phyloP scores from a whole-genome alignment of 768 basidiomycete genomes.

The Agaricus blazei region DNA sequence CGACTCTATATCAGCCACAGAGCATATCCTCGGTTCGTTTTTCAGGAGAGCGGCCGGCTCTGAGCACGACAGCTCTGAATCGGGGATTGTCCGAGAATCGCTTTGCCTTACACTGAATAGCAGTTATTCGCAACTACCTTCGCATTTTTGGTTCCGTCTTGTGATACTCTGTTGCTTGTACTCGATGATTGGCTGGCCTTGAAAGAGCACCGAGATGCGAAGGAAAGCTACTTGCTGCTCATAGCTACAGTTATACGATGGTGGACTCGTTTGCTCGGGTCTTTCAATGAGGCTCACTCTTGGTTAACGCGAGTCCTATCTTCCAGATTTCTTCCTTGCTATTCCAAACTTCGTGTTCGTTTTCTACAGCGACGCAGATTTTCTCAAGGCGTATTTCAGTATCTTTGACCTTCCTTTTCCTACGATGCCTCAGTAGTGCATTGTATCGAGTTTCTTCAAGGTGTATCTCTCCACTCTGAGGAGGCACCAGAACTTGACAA shows the following conservation, averaged over 20 bases:
- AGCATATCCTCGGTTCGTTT: constrained; percentile 48
- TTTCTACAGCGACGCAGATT: background rate
- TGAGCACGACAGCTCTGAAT: constrained; percentile 62
- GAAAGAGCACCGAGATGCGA: constrained; percentile 40
- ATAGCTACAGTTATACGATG: constrained; percentile 89
- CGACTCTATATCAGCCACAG: constrained; percentile 59
- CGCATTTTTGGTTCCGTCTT: constrained; percentile 36
- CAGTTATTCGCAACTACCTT: constrained; percentile 9
- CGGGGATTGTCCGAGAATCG: constrained; percentile 45
- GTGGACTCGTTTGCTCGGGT: constrained; percentile 37
- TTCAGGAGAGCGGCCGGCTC: constrained; percentile 69
- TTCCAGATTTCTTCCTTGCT: constrained; percentile 47
- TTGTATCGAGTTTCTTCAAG: constrained; percentile 87
- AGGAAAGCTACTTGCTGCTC: constrained; percentile 67
- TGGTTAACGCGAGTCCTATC: constrained; percentile 44
- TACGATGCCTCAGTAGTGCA: constrained; percentile 49
- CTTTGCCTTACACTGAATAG: constrained; percentile 23
- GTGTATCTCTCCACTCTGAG: constrained; percentile 56
- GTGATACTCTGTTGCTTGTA: constrained; percentile 53
- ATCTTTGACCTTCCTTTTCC: constrained; percentile 13
- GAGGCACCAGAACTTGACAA: constrained; percentile 78
- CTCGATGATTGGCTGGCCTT: constrained; percentile 27
- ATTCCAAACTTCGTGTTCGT: constrained; percentile 48
- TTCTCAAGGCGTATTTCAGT: constrained; percentile 14
- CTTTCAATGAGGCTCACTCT: constrained; percentile 90